Conservation (phyloP, 2,329 filamentous ascomycete genomes). For the Orbilia quercus region DNA sequence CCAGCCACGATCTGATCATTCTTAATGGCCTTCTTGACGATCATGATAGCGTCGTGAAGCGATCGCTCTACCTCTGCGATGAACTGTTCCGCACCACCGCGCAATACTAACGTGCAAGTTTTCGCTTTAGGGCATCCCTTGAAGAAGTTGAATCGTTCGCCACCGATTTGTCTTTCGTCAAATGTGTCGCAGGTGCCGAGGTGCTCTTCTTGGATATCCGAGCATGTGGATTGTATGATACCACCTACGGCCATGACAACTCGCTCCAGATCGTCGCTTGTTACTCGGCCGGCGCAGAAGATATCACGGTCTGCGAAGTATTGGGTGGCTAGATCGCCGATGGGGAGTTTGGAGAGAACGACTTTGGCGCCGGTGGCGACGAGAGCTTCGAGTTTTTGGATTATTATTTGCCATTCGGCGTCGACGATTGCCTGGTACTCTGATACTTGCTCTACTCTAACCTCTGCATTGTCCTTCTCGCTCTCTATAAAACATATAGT, state of each 20-base stretch:
- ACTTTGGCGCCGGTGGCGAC: conserved; percentile 96
- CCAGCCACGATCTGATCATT: conserved; percentile 95
- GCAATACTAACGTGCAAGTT: conserved; percentile 94
- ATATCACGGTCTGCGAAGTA: conserved; percentile 98
- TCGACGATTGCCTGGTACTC: conserved; percentile 99
- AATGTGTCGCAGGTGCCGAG: conserved; percentile 90
- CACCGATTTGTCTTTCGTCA: conserved; percentile 96
- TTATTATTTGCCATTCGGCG: conserved; percentile 99
- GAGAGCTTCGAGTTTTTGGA: conserved; percentile 96
- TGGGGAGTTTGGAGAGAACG: conserved; percentile 94
- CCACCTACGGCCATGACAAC: conserved; percentile 95
- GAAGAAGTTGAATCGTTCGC: conserved; percentile 98
- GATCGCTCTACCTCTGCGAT: conserved; percentile 98
- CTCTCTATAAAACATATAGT: conserved; percentile 69
- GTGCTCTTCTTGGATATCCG: conserved; percentile 88
- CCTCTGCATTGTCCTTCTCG: conserved; percentile 99
- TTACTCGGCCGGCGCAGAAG: conserved; percentile 95
- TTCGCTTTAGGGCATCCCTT: conserved; percentile 94
- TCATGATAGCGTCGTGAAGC: conserved; percentile 99
- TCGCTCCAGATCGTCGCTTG: conserved; percentile 91
- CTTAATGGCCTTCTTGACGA: conserved; percentile 96
- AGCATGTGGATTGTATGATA: conserved; percentile 93
- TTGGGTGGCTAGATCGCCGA: conserved; percentile 96
- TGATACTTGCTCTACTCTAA: conserved; percentile 96
- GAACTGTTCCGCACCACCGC: conserved; percentile 97